Base-by-base conservation (phyloP, 2,329 filamentous ascomycete genomes). In the Pseudogymnoascus sp. region DNA sequence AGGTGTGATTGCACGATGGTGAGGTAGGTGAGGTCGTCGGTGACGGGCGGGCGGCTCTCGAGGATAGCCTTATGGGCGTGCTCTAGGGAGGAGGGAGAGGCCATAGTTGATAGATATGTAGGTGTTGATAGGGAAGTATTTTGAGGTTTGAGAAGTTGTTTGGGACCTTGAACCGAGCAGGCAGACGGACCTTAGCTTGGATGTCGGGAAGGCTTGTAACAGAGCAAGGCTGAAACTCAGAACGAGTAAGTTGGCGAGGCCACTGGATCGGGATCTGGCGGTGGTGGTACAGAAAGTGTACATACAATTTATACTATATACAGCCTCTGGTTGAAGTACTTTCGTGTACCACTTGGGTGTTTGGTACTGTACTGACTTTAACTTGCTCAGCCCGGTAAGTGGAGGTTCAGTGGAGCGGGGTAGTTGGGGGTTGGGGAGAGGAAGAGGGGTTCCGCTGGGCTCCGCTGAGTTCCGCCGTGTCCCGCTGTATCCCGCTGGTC, bases 1-100 rank as follows among this genome's bases (percentile, higher is more conserved):
- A 92, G 79, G 68, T 89, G 87, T 74, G 89, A 85, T 73, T 91
- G 88, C 70, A 93, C 78, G 66, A 93, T 86, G 63, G 89, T 91
- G 62, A 93, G 82, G 74, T 92, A 93, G 21, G 88, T 91, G 70
- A 92, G 83, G 66, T 83, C 81, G 72, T 93, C 89, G 6, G 80
- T 80, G 8, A 73, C 76, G 3, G 81, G 81, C 8, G 81, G 81
- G n/a, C 71, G 67, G 66, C 69, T 70, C 10, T 70, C 70, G 4
- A 65, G 70, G 53, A 73, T 71, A 10, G 70, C 69, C n/a, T 61
- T 67, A 19, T 71, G 65, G 11, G 69, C 50, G 42, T 72, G 69
- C 10, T 60, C 53, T 33, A 44, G 19, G 26, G 67, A 59, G 16
- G 69, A 37, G 14, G 59, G 53, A 37, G 50, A 31, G n/a, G 53